Conservation (phyloP, 345 rosid species). For the Odontarrhena argentea region DNA sequence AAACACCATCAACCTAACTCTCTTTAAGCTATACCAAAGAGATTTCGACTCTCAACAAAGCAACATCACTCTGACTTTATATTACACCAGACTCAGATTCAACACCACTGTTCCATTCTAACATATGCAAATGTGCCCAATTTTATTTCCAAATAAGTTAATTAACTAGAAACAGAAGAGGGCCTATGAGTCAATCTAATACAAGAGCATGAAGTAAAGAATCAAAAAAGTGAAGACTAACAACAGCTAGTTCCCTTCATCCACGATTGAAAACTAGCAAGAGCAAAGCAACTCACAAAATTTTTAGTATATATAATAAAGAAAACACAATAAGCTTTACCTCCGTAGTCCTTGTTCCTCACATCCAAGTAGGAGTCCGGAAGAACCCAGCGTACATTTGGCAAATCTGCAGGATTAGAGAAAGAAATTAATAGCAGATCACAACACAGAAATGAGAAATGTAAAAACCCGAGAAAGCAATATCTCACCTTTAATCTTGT, state of each 20-base stretch:
- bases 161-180: background rate
- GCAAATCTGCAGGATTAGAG: conserved; percentile 53
- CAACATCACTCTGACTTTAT: background rate
- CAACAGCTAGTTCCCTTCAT: background rate
- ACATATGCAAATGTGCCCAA: background rate
- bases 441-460: background rate
- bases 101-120: background rate
- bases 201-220: conserved; percentile 11
- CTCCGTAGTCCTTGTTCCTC: conserved; percentile 92
- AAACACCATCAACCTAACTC: background rate
- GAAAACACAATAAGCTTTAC: conserved; percentile 43
- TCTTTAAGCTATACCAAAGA: background rate
- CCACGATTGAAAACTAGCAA: background rate
- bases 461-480: background rate
- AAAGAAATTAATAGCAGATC: background rate
- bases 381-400: conserved; percentile 91
- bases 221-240: background rate
- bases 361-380: conserved; percentile 97
- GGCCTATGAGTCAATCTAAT: background rate
- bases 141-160: background rate
- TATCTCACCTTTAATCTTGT: conserved; percentile 68
- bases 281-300: background rate
- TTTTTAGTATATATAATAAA: background rate
- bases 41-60: conserved; percentile 11
- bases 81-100: background rate